A percentile compares a stretch with the other conserved stretches of the same genome.
phyloP scores from a whole-genome alignment of 2,329 filamentous ascomycete genomes.

The Xylariaceae sp. region DNA sequence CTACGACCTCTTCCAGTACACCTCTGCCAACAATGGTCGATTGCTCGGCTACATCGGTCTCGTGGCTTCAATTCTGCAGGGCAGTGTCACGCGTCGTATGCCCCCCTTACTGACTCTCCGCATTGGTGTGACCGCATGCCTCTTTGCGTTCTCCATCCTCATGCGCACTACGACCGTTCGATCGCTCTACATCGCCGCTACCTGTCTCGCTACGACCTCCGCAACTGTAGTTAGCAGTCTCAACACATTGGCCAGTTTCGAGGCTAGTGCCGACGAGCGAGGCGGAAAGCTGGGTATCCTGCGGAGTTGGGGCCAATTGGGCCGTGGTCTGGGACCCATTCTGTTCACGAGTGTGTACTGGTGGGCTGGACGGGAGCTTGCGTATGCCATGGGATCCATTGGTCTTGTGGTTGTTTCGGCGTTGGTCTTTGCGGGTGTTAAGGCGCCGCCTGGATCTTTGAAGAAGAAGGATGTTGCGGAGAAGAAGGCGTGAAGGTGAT shows the following conservation, averaged over 20 bases:
- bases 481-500: slow-evolving; percentile 24
- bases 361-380: slow-evolving; percentile 89
- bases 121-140: slow-evolving; percentile 70
- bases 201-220: slow-evolving; percentile 80
- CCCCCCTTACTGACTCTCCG: slow-evolving; percentile 76
- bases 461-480: slow-evolving; percentile 20
- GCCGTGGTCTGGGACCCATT: slow-evolving; percentile 78
- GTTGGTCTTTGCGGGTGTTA: slow-evolving; percentile 66
- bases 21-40: slow-evolving; percentile 72
- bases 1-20: slow-evolving; percentile 84
- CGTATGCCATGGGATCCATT: slow-evolving; percentile 73
- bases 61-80: slow-evolving; percentile 86
- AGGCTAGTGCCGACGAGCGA: slow-evolving; percentile 72
- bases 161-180: slow-evolving; percentile 61
- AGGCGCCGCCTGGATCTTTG: slow-evolving; percentile 49
- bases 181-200: slow-evolving; percentile 75
- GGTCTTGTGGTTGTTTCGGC: slow-evolving; percentile 72
- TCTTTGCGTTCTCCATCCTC: slow-evolving; percentile 75
- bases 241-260: slow-evolving; percentile 87
- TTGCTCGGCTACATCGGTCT: slow-evolving; percentile 89
- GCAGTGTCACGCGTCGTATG: slow-evolving; percentile 79
- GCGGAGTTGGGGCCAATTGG: slow-evolving; percentile 77
- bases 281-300: slow-evolving; percentile 83
- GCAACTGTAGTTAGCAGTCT: slow-evolving; percentile 92
- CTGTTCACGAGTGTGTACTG: slow-evolving; percentile 95